phyloP scores from a whole-genome alignment of 192 early-diverging fungal species.

The Funneliformis mosseae region DNA sequence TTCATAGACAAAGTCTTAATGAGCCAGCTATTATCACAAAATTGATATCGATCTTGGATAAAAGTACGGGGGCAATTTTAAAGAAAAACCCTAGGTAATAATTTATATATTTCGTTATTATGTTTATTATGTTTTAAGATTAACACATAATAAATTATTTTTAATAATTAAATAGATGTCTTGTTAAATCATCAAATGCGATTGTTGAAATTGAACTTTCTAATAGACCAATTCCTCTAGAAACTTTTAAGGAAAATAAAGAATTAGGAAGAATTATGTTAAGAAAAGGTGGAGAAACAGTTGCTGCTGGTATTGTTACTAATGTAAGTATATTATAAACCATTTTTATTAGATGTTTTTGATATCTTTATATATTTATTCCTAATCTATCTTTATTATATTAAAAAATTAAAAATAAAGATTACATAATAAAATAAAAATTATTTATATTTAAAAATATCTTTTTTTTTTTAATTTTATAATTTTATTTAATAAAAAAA shows the following conservation, averaged over 20 bases:
- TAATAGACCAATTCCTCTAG: constrained; percentile 79
- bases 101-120: neutral
- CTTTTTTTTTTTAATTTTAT: too few relatives aligned
- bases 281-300: constrained; percentile 79
- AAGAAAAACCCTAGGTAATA: constrained; percentile 79
- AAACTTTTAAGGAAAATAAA: constrained; percentile 83
- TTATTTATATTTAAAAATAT: too few relatives aligned
- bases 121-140: neutral
- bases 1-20: constrained; percentile 84
- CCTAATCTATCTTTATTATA: too few relatives aligned
- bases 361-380: too few relatives aligned
- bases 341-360: too few relatives aligned
- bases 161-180: constrained; percentile 38
- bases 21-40: constrained; percentile 77
- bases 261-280: constrained; percentile 88
- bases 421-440: too few relatives aligned
- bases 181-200: constrained; percentile 66
- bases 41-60: constrained; percentile 79
- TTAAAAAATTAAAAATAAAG: too few relatives aligned
- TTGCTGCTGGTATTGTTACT: constrained; percentile 86
- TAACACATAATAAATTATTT: neutral
- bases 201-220: constrained; percentile 77
- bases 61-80: constrained; percentile 77
- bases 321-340: constrained; percentile 36
- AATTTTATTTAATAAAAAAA: too few relatives aligned